These are phyloP conservation scores for Grifola frondosa DNA, from an alignment of 1,284 basidiomycete genomes.

Conservation along the genomic window DNA sequence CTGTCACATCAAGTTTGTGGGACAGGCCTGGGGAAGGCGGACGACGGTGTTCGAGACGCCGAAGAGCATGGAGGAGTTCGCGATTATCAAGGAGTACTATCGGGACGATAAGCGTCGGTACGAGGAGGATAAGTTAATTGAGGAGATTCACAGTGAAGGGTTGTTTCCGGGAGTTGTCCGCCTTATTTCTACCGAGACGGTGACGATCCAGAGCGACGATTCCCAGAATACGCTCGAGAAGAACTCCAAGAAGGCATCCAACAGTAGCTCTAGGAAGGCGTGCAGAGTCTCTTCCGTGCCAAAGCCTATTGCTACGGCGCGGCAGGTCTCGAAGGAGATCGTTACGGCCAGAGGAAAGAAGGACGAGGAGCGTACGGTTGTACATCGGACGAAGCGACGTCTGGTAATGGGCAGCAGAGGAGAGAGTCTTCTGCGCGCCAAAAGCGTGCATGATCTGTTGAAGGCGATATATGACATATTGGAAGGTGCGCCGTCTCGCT, in stretches of 20 bases:
- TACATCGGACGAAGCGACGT: slow-evolving; percentile 5
- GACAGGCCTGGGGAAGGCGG: neutral
- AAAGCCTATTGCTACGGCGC: too few species aligned
- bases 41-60: neutral
- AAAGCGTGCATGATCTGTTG: slow-evolving; percentile 8
- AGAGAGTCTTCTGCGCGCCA: neutral
- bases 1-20: neutral
- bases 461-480: slow-evolving; percentile 9
- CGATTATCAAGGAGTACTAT: slow-evolving; percentile 4
- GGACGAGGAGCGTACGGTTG: neutral
- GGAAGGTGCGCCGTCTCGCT: slow-evolving; percentile 8
- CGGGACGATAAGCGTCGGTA: neutral
- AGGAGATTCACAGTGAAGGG: slow-evolving; percentile 1
- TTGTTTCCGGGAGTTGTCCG: slow-evolving; percentile 3
- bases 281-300: too few species aligned
- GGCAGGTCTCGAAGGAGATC: too few species aligned
- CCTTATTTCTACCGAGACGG: neutral
- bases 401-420: slow-evolving; percentile 6
- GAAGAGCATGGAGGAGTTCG: neutral
- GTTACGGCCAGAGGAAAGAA: too few species aligned
- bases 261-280: neutral
- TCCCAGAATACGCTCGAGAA: neutral
- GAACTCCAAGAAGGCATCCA: neutral
- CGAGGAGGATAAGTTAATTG: neutral
- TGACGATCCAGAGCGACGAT: neutral